Conservation (phyloP, 1,284 basidiomycete genomes). For the Tilletia horrida region DNA sequence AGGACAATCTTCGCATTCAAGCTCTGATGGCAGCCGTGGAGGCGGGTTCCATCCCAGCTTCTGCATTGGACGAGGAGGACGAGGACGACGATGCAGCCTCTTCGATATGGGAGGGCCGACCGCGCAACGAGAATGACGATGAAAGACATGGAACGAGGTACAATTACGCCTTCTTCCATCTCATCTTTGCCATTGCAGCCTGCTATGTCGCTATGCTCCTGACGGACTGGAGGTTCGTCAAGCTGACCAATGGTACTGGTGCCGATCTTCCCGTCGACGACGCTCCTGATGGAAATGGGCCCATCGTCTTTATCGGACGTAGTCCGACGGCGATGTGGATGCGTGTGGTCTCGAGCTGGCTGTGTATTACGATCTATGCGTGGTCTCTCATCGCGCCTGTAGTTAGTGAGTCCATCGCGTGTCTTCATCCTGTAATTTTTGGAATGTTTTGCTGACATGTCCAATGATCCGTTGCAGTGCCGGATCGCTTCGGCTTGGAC, state of each 20-base stretch:
- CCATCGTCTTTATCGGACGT: constrained; percentile 83
- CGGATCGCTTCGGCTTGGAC: too few species aligned
- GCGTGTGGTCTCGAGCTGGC: constrained; percentile 90
- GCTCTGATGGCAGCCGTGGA: constrained; percentile 92
- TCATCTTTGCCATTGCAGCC: constrained; percentile 90
- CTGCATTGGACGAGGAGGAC: constrained; percentile 76
- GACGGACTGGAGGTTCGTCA: constrained; percentile 74
- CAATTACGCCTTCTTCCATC: constrained; percentile 97
- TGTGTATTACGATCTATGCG: constrained; percentile 56
- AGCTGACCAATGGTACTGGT: constrained; percentile 33
- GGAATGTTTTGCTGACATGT: too few species aligned
- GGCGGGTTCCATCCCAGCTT: constrained; percentile 89
- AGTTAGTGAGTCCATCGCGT: constrained; percentile 67
- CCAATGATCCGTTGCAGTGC: too few species aligned
- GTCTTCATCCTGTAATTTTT: too few species aligned
- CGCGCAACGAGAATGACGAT: constrained; percentile 78
- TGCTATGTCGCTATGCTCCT: constrained; percentile 99
- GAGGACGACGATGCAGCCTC: constrained; percentile 65
- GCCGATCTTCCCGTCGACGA: constrained; percentile 59
- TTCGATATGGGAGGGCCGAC: constrained; percentile 20
- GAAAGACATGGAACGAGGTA: constrained; percentile 95
- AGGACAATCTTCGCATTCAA: constrained; percentile 86
- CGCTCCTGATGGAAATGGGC: constrained; percentile 56
- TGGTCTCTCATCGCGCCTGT: constrained; percentile 70
- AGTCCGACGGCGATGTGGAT: constrained; percentile 99